Evolutionary conservation across 805 yeast genomes (phyloP).

Genomic region (Komagataella mondaviorum): DNA sequence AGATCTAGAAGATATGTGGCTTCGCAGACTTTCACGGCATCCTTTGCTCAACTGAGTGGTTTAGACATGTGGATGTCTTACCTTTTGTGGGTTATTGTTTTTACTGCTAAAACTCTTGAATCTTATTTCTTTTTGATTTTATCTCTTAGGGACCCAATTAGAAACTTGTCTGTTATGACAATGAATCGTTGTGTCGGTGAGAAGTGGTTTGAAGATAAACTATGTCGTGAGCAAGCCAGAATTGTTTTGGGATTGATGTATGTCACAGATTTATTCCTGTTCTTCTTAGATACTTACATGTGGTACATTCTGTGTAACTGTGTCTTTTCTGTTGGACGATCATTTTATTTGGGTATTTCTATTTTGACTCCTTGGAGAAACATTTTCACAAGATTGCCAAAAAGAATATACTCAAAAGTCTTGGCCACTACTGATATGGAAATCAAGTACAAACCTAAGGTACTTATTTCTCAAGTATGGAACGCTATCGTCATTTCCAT

Average conservation of each 20-base stretch:
- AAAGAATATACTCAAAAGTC: conserved; percentile 96
- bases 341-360: conserved; percentile 97
- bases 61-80: conserved; percentile 95
- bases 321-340: conserved; percentile 91
- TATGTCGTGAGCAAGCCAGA: conserved; percentile 80
- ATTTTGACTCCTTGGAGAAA: conserved; percentile 99
- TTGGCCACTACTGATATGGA: conserved; percentile 99
- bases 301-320: conserved; percentile 97
- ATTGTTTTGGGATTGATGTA: conserved; percentile 88
- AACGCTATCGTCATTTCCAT: conserved; percentile 96
- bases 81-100: conserved; percentile 79
- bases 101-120: conserved; percentile 79
- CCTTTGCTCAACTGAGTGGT: conserved; percentile 68
- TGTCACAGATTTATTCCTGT: conserved; percentile 82
- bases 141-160: conserved; percentile 88
- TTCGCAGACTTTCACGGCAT: conserved; percentile 92
- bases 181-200: conserved; percentile 93
- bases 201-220: conserved; percentile 61
- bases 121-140: conserved; percentile 86
- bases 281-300: conserved; percentile 97
- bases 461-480: conserved; percentile 96
- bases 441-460: conserved; percentile 97
- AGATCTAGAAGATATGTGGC: conserved; percentile 81
- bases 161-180: conserved; percentile 68
- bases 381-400: conserved; percentile 93